Evolutionary conservation across 805 yeast genomes (phyloP).

Genomic region (Yueomyces sp.): DNA sequence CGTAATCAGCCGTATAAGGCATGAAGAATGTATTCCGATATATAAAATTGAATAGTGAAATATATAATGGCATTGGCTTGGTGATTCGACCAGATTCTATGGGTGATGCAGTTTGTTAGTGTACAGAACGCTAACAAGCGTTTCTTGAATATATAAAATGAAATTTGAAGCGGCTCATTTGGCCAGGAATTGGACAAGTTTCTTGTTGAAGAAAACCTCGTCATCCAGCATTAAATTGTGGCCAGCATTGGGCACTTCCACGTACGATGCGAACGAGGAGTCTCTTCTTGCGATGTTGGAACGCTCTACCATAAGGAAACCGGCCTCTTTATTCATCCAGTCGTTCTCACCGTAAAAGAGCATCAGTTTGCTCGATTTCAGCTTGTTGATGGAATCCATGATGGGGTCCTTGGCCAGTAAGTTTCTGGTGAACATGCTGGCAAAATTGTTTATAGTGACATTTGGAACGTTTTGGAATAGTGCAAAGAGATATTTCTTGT

Average conservation of each 20-base stretch:
- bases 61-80: too few species aligned
- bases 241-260: conserved; percentile 38
- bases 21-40: too few species aligned
- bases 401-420: conserved; percentile 55
- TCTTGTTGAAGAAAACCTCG: conserved; percentile 35
- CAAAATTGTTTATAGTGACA: conserved; percentile 15
- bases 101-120: too few species aligned
- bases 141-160: too few species aligned
- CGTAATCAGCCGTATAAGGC: too few species aligned
- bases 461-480: conserved; percentile 7
- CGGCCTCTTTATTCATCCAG: conserved; percentile 57
- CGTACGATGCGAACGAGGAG: conserved; percentile 5
- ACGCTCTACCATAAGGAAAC: conserved; percentile 17
- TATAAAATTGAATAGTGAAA: too few species aligned
- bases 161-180: too few species aligned
- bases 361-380: conserved; percentile 27
- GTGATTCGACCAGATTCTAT: too few species aligned
- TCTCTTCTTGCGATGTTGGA: conserved; percentile 4
- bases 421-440: conserved; percentile 17
- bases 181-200: conserved; percentile 24
- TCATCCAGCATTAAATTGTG: conserved; percentile 71
- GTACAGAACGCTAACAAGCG: too few species aligned
- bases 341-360: conserved; percentile 54
- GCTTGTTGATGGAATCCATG: conserved; percentile 36
- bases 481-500: conserved; percentile 15